Percentiles rank a stretch among this genome's conserved stretches.
These are phyloP conservation scores for Cardamine chenopodiifolia DNA, from an alignment of 345 rosid genomes.

Conservation along the genomic window DNA sequence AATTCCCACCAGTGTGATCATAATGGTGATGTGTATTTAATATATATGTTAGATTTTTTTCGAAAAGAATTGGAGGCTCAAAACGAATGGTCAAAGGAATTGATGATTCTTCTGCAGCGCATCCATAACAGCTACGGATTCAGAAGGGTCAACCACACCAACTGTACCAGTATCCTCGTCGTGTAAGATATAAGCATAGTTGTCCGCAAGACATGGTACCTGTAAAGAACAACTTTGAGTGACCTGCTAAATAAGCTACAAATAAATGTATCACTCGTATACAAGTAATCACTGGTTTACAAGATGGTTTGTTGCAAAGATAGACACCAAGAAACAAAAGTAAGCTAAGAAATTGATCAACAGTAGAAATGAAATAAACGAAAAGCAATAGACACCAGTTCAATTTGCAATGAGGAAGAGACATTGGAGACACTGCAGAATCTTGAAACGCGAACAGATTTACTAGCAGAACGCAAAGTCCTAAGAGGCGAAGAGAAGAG, in stretches of 20 bases:
- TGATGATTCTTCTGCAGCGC: constrained; percentile 65
- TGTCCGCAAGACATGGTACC: constrained; percentile 94
- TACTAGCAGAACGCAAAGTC: constrained; percentile 66
- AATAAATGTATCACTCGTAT: not conserved
- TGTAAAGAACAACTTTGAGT: constrained; percentile 27
- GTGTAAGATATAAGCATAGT: constrained; percentile 88
- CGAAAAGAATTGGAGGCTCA: no score
- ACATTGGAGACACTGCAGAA: constrained; percentile 75
- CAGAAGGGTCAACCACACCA: constrained; percentile 97
- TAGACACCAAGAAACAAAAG: not conserved
- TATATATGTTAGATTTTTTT: constrained; percentile 88
- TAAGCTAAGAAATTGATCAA: not conserved
- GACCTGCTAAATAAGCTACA: not conserved
- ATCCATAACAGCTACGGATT: constrained; percentile 75
- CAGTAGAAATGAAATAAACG: not conserved
- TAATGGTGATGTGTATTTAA: constrained; percentile 91
- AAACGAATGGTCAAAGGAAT: no score
- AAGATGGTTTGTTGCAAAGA: not conserved
- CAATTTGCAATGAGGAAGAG: constrained; percentile 77
- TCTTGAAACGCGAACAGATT: constrained; percentile 66
- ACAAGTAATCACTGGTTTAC: not conserved
- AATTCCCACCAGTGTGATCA: constrained; percentile 93
- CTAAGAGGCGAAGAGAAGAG: constrained; percentile 66
- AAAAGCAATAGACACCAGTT: constrained; percentile 55
- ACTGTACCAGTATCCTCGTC: constrained; percentile 95